Evolutionary conservation across 768 basidiomycete species (phyloP), one percentile per base, ranked within the genome.

Genomic region (Pseudohyphozyma bogoriensis): DNA sequence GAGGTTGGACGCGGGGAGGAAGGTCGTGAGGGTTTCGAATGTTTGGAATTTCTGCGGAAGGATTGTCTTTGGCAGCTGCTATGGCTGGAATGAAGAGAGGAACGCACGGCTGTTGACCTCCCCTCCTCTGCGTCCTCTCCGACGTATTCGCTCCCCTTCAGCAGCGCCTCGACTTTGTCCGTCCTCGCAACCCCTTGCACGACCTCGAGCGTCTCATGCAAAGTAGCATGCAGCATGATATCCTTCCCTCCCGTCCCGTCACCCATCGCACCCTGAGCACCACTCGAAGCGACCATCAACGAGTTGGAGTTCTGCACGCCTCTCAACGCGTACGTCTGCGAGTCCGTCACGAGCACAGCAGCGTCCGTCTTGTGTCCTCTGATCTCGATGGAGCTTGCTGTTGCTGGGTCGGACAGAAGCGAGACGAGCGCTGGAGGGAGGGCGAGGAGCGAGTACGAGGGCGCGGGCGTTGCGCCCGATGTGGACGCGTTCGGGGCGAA

Each of bases 281-380:
- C 51, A 20, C 31, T 51, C 35, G 58, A 50, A 52, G 61, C 62
- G 1, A 66, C 37, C 35, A 58, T 60, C 36, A 92, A 75, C 0
- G 89, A 85, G 73, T 97, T 97, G 22, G 91, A 95, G 50, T 95
- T 77, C 12, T 80, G 79, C n/a, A 97, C 84, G 0, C 90, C 86
- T 57, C 92, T 84, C 31, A 97, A 75, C 3, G 80, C 70, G 71
- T 85, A 99, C 0, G 93, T 97, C 71, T 81, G 83, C 59, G 84
- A 79, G 0, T 77, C 67, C 0, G 91, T 93, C 72, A 93, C 96
- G 12, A 93, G 75, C 0, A 95, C 90, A 0, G 92, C 93, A 68
- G 92, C 86, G 67, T 96, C 91, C 32, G 79, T 79, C 2, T 81
- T 73, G 46, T 83, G 77, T 10, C 92, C 93, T 72, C 90, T 92